Conservation (phyloP, 2,329 filamentous ascomycete genomes). For the Fusarium stilboides region DNA sequence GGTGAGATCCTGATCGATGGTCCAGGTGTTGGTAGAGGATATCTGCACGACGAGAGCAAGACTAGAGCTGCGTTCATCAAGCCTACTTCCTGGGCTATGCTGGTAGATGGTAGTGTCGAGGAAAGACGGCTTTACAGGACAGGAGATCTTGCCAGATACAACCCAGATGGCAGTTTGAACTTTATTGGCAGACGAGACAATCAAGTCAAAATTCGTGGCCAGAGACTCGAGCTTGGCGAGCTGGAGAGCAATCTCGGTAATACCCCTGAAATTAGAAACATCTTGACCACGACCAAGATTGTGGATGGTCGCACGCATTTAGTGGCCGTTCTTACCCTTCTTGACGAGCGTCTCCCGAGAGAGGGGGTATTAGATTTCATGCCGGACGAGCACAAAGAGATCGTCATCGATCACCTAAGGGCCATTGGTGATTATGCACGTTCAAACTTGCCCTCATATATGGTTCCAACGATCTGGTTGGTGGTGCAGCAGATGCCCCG, state of each 20-base stretch:
- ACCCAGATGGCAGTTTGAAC: background rate
- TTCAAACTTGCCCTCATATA: background rate
- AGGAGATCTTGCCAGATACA: background rate
- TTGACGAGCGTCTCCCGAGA: background rate
- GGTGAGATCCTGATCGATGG: background rate
- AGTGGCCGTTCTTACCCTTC: background rate
- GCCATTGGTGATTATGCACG: background rate
- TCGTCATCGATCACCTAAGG: background rate
- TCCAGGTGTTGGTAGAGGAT: background rate
- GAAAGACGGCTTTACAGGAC: background rate
- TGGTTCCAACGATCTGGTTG: background rate
- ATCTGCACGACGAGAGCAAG: background rate
- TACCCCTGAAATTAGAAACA: background rate
- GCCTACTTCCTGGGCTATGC: background rate
- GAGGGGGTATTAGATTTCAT: background rate
- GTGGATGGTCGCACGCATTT: background rate
- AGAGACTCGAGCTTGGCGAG: constrained; percentile 31
- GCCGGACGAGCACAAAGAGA: background rate
- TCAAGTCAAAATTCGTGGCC: constrained; percentile 33
- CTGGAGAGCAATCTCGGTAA: constrained; percentile 12
- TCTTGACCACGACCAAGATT: background rate
- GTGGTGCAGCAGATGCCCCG: background rate
- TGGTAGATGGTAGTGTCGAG: background rate
- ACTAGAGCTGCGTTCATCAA: background rate
- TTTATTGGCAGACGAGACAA: constrained; percentile 18